A percentile compares a stretch with the other conserved stretches of the same genome.
These are phyloP conservation scores for Plasmopara viticola DNA, from an alignment of 352 stramenopile species.

Conservation along the genomic window DNA sequence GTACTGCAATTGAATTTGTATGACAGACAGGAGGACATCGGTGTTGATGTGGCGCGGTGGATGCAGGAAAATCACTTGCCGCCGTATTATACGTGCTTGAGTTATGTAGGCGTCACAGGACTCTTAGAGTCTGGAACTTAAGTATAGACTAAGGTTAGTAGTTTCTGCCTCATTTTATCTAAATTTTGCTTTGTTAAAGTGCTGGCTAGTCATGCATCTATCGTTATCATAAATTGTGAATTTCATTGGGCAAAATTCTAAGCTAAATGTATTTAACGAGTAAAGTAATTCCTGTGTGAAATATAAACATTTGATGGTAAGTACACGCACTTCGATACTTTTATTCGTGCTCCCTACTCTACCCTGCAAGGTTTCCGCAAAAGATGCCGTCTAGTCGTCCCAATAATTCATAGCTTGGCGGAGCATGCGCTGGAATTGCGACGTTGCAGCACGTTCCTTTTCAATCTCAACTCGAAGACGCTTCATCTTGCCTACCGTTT, in stretches of 20 bases:
- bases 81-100: constrained; percentile 75
- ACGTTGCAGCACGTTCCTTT: constrained; percentile 37
- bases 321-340: too few species aligned
- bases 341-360: too few species aligned
- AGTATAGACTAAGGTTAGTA: constrained; percentile 1
- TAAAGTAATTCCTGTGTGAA: too few species aligned
- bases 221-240: too few species aligned
- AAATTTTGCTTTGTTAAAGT: too few species aligned
- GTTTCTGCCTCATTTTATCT: not conserved
- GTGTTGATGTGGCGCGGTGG: constrained; percentile 41
- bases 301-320: too few species aligned
- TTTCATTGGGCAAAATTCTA: too few species aligned
- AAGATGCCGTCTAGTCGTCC: constrained; percentile 19
- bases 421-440: constrained; percentile 57
- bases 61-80: constrained; percentile 42
- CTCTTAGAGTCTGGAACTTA: constrained; percentile 15
- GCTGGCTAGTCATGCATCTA: too few species aligned
- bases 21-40: constrained; percentile 47
- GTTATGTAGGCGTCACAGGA: constrained; percentile 51
- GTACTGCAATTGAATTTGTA: constrained; percentile 56
- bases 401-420: constrained; percentile 45
- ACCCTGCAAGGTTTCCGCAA: too few species aligned
- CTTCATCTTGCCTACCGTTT: constrained; percentile 29
- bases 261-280: too few species aligned
- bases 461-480: constrained; percentile 48